A percentile compares a stretch with the other conserved stretches of the same genome.
These are phyloP conservation scores for Metrosideros polymorpha DNA, from an alignment of 441 rosid species.

Conservation along the genomic window DNA sequence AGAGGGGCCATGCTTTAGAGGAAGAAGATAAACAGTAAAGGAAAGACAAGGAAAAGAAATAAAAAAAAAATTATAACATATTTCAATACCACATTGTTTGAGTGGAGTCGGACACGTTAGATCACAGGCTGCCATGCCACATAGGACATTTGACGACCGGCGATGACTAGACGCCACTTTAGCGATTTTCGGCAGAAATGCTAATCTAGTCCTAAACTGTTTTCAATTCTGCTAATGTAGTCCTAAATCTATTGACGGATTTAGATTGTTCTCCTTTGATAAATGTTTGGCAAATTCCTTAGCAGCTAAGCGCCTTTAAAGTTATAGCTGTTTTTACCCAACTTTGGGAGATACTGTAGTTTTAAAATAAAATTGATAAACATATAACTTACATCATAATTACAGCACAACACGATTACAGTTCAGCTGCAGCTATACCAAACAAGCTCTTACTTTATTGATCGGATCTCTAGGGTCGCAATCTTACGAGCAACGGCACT, in stretches of 20 bases:
- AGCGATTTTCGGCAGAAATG: too few species aligned
- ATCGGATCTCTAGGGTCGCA: background rate
- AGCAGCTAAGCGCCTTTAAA: background rate
- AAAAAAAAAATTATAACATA: background rate
- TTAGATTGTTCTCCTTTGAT: background rate
- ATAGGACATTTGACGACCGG: fast-evolving
- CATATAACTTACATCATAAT: background rate
- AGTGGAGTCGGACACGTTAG: too few species aligned
- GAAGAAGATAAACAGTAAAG: background rate
- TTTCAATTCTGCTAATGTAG: too few species aligned
- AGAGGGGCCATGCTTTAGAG: background rate
- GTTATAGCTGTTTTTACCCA: background rate
- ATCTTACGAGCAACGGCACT: background rate
- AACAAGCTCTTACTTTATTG: background rate
- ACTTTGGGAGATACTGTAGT: background rate
- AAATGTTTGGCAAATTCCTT: background rate
- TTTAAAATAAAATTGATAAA: background rate
- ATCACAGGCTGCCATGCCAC: fast-evolving
- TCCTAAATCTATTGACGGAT: too few species aligned
- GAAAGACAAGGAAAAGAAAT: background rate
- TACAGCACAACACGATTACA: background rate
- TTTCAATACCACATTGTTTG: background rate
- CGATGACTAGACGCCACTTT: background rate
- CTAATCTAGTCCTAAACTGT: too few species aligned
- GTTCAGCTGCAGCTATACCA: background rate